Evolutionary conservation across 805 yeast genomes (phyloP).

Genomic region (Torulaspora delbrueckii): DNA sequence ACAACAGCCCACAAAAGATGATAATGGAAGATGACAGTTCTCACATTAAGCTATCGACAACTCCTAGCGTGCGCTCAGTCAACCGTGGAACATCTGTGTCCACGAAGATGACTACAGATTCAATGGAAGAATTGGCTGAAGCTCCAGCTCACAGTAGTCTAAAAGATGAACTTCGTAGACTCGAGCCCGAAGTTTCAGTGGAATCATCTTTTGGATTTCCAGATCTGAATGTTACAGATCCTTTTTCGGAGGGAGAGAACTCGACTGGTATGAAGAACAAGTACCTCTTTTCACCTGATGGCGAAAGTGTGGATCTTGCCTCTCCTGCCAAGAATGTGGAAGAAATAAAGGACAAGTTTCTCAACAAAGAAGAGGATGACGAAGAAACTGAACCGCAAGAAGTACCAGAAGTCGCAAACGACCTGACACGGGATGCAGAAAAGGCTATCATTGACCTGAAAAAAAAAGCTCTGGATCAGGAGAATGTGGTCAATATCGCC

Average conservation of each 20-base stretch:
- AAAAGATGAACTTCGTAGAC: constrained; percentile 1
- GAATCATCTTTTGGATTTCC: constrained; percentile 13
- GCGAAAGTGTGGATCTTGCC: constrained; percentile 25
- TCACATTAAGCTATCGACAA: constrained; percentile 17
- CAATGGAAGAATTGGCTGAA: background rate
- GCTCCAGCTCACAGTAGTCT: background rate
- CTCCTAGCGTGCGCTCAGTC: constrained; percentile 32
- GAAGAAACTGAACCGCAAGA: constrained; percentile 13
- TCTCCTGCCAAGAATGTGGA: constrained; percentile 35
- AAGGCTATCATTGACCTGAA: constrained; percentile 12
- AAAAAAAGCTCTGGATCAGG: constrained; percentile 3
- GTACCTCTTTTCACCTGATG: constrained; percentile 31
- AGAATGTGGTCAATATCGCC: constrained; percentile 62
- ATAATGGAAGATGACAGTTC: constrained; percentile 6
- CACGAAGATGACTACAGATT: constrained; percentile 6
- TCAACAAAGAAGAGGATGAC: constrained; percentile 16
- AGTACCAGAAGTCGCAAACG: constrained; percentile 7
- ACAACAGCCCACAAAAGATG: constrained; percentile 22
- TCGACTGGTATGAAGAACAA: constrained; percentile 17
- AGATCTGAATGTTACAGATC: constrained; percentile 5
- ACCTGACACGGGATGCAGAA: constrained; percentile 6
- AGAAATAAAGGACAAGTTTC: constrained; percentile 28
- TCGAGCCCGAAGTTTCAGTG: constrained; percentile 7
- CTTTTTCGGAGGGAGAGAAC: background rate
- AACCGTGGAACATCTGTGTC: constrained; percentile 22